These are phyloP conservation scores for Lithohypha guttulata DNA, from an alignment of 2,329 filamentous ascomycete species.

Conservation along the genomic window DNA sequence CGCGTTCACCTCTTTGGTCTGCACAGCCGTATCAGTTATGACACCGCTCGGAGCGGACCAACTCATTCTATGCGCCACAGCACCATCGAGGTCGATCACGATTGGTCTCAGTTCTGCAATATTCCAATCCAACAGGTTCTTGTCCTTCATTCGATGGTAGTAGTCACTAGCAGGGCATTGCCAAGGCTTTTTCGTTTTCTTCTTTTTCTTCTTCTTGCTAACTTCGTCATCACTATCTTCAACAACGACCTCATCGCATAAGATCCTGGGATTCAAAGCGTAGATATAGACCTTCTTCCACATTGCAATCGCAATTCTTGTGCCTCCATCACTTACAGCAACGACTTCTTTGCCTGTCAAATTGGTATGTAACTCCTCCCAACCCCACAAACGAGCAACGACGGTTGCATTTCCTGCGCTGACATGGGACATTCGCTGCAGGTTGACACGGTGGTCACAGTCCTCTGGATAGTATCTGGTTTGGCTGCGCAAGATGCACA, in stretches of 20 bases:
- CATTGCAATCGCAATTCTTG: slow-evolving; percentile 32
- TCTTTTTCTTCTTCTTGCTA: slow-evolving; percentile 4
- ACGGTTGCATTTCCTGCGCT: slow-evolving; percentile 7
- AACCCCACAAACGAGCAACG: slow-evolving; percentile 16
- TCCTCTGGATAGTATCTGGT: slow-evolving; percentile 21
- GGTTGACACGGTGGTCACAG: slow-evolving; percentile 28
- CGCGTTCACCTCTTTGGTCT: no score
- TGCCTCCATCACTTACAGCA: slow-evolving; percentile 25
- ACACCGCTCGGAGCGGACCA: slow-evolving; percentile 10
- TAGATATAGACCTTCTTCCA: slow-evolving; percentile 35
- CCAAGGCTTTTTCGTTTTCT: slow-evolving; percentile 1
- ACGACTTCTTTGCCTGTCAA: slow-evolving; percentile 30
- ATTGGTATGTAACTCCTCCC: slow-evolving; percentile 24
- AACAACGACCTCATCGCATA: slow-evolving; percentile 26
- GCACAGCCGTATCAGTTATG: slow-evolving; percentile 4
- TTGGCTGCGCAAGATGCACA: slow-evolving; percentile 30
- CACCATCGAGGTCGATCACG: slow-evolving; percentile 17
- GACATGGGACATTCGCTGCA: slow-evolving; percentile 32
- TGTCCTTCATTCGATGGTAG: slow-evolving; percentile 10
- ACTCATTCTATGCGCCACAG: slow-evolving; percentile 15
- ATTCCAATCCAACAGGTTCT: slow-evolving; percentile 9
- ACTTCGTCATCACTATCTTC: slow-evolving; percentile 11
- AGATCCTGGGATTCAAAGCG: slow-evolving; percentile 28
- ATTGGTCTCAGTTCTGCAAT: slow-evolving; percentile 15
- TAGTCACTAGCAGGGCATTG: slow-evolving; percentile 3